A percentile compares a stretch with the other conserved stretches of the same genome.
Evolutionary conservation across 805 yeast species (phyloP).

Genomic region (Ogataea paradorogensis): DNA sequence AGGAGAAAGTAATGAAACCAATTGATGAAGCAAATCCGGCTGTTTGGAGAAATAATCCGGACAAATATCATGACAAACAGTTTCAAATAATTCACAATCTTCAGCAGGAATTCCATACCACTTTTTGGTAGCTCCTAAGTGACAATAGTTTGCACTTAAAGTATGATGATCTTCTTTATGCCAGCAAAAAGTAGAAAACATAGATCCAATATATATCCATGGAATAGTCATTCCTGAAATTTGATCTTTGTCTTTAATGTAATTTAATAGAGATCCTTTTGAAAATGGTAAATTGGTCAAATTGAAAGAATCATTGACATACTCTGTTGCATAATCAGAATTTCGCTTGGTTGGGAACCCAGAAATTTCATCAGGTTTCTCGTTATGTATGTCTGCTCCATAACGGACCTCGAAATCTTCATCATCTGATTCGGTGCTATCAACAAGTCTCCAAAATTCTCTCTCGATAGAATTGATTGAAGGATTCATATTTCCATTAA

Average conservation of each 20-base stretch:
- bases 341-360: constrained; percentile 61
- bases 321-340: constrained; percentile 28
- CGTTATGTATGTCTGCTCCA: constrained; percentile 82
- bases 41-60: constrained; percentile 84
- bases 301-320: constrained; percentile 69
- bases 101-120: constrained; percentile 90
- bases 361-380: constrained; percentile 59
- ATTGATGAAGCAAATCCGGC: constrained; percentile 84
- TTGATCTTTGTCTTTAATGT: constrained; percentile 43
- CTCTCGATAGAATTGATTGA: constrained; percentile 49
- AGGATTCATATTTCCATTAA: constrained; percentile 32
- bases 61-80: constrained; percentile 54
- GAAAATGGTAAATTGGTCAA: constrained; percentile 69
- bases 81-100: constrained; percentile 62
- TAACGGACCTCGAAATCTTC: constrained; percentile 63
- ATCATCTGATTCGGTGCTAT: constrained; percentile 23
- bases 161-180: constrained; percentile 95
- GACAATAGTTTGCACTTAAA: constrained; percentile 87
- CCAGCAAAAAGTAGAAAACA: constrained; percentile 93
- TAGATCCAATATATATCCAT: constrained; percentile 89
- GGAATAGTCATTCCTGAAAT: constrained; percentile 95
- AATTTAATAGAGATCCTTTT: constrained; percentile 64
- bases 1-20: constrained; percentile 79
- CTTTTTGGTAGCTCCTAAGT: constrained; percentile 81
- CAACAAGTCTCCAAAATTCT: constrained; percentile 59